phyloP scores from a whole-genome alignment of 1,284 basidiomycete genomes.

The Marasmius fiardii region DNA sequence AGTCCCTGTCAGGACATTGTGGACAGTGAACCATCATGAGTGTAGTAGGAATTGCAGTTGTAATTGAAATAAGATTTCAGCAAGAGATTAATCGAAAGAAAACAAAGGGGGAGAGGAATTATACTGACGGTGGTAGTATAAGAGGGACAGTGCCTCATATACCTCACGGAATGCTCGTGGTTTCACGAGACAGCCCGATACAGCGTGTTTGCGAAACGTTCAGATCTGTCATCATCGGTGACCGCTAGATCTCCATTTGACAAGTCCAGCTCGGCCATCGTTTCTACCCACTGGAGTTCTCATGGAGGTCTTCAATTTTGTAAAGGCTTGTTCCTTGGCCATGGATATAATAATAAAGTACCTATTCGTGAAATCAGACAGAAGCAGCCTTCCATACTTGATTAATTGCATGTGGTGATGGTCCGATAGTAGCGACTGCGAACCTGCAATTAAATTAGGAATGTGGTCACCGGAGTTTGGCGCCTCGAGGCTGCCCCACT shows the following conservation, averaged over 20 bases:
- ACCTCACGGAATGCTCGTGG: conserved; percentile 1
- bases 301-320: too few species aligned
- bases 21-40: not conserved
- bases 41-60: not conserved
- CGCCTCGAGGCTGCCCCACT: too few species aligned
- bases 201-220: not conserved
- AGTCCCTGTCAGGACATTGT: not conserved
- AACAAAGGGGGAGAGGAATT: not conserved
- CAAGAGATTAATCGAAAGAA: not conserved
- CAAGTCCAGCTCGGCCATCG: not conserved
- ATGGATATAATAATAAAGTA: too few species aligned
- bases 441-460: too few species aligned
- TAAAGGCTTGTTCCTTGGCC: too few species aligned
- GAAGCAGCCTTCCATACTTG: too few species aligned
- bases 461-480: too few species aligned
- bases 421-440: too few species aligned
- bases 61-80: not conserved
- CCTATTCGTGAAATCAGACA: too few species aligned
- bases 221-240: not conserved
- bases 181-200: too few species aligned
- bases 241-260: not conserved
- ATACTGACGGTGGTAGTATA: not conserved
- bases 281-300: too few species aligned
- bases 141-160: not conserved
- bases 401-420: too few species aligned